Base-by-base conservation (phyloP, 2,329 filamentous ascomycete species). In the Triangularia setosa region DNA sequence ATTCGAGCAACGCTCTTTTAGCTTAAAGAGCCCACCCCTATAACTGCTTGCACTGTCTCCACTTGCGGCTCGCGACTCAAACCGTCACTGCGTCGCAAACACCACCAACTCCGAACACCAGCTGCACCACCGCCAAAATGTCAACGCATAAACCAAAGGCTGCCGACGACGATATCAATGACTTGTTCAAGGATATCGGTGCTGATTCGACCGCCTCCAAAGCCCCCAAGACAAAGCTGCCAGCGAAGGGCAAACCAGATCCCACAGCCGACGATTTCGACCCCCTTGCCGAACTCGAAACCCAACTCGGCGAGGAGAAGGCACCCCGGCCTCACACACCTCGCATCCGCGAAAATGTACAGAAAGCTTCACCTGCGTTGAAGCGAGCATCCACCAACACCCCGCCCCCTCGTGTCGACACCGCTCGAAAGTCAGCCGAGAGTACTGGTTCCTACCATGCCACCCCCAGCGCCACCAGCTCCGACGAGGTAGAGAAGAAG, bases 261-360 rank as follows among this genome's bases (percentile, higher is more conserved):
- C 70, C 71, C 27, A 73, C 61, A 71, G 30, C 62, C 24, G 57
- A 33, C 35, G 73, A 79, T 68, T 70, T 72, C 70, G 84, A 97
- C 75, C 87, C 94, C 64, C 84, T 98, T 44, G 93, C 93, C 67
- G 93, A 97, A 72, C 86, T 98, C 66, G 92, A 96, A 75, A 88
- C 89, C 71, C 78, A 86, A 74, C 86, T 96, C 53, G 91, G 87
- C 72, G 83, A 86, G 61, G 87, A 91, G 75, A 82, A 89, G 73
- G 84, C 91, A 30, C 88, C 88, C 68, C 88, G 93, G 57, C 91
- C 94, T 16, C 89, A 91, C 72, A 98, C 94, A 1, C 95, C 94
- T 44, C 90, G 91, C 70, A 76, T 87, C 74, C 84, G 86, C 70
- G 86, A 83, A 66, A 76, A 80, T 63, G 76, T 78, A 18, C 52